Evolutionary conservation across 257 asterid species (phyloP).

Genomic region (Nicotiana tomentosiformis): DNA sequence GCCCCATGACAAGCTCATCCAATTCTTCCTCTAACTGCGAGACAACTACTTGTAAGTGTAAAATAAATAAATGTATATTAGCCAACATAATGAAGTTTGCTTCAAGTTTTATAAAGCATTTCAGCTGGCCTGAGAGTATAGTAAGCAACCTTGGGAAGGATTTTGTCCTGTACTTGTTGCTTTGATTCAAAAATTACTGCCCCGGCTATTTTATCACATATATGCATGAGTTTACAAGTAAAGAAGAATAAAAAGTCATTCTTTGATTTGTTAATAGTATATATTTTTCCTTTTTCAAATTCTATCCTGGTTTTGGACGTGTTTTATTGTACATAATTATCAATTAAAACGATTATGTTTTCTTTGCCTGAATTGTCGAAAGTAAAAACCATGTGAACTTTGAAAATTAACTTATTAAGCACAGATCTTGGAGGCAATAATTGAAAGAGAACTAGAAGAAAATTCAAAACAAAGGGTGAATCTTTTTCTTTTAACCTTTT

Average conservation of each 20-base stretch:
- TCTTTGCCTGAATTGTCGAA: not conserved
- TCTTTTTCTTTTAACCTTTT: too few species aligned
- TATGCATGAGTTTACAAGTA: not conserved
- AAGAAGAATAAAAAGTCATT: not conserved
- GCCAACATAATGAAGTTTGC: not conserved
- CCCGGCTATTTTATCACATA: not conserved
- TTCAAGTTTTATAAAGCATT: not conserved
- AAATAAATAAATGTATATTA: not conserved
- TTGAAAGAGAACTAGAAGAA: not conserved
- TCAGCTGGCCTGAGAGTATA: not conserved
- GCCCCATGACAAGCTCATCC: slow-evolving; percentile 11
- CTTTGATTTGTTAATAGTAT: not conserved
- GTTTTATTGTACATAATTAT: not conserved
- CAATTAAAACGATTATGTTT: not conserved
- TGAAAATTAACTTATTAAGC: not conserved
- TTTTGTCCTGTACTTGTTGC: too few species aligned
- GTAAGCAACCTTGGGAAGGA: not conserved
- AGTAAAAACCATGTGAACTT: not conserved
- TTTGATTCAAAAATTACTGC: not conserved
- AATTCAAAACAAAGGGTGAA: not conserved
- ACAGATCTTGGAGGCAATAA: not conserved
- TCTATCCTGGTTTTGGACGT: not conserved
- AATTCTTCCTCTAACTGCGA: not conserved
- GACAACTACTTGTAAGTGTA: not conserved
- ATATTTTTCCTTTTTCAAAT: too few species aligned